Percentiles rank a stretch among this genome's conserved stretches.
Conservation (phyloP, 345 rosid species). For the Capsella bursapastoris region DNA sequence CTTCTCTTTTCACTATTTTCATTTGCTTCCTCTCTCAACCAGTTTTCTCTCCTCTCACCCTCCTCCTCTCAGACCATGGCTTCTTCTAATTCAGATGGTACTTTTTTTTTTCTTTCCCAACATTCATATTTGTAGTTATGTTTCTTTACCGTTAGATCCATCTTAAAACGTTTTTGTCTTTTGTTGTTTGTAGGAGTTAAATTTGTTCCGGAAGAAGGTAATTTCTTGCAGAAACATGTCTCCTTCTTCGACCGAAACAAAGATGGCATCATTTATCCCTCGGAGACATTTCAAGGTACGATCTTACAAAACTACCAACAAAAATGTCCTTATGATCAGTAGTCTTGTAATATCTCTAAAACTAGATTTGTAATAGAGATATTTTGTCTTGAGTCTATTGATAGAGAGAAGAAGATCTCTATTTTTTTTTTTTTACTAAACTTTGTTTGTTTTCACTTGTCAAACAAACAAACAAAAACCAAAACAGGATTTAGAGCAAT, state of each 20-base stretch:
- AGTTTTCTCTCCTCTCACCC: background rate
- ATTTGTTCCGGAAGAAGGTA: conserved; percentile 45
- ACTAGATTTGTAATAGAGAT: background rate
- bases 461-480: background rate
- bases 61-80: conserved; percentile 25
- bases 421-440: background rate
- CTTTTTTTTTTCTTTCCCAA: background rate
- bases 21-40: background rate
- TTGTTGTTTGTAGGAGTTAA: conserved; percentile 12
- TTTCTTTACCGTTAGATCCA: background rate
- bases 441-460: background rate
- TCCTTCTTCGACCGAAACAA: conserved; percentile 80
- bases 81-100: conserved; percentile 34
- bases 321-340: conserved; percentile 5
- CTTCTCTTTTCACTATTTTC: conserved; percentile 4
- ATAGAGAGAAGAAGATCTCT: background rate
- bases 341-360: background rate
- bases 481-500: conserved; percentile 68
- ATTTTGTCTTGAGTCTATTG: background rate
- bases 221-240: conserved; percentile 71
- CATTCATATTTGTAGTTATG: background rate
- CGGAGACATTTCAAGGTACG: conserved; percentile 75
- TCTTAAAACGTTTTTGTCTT: background rate
- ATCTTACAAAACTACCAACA: background rate
- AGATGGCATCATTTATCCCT: conserved; percentile 80